phyloP scores from a whole-genome alignment of 148 eudicot species.

The Linanthus parryae region DNA sequence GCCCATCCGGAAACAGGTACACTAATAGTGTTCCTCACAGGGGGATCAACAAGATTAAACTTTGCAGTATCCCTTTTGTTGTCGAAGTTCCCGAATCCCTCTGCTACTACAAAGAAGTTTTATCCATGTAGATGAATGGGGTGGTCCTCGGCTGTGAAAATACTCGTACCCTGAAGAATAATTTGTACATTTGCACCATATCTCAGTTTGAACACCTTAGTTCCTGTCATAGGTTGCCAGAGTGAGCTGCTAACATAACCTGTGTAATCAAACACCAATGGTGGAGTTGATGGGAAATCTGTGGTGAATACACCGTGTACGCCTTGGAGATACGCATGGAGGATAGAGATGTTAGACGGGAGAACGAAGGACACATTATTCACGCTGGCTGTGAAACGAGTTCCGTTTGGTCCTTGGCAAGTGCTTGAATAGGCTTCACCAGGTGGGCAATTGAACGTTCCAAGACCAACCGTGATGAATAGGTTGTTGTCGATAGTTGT shows the following conservation, averaged over 20 bases:
- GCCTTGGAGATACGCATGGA: conserved; percentile 49
- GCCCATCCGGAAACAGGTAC: conserved; percentile 64
- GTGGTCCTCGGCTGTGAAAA: conserved; percentile 55
- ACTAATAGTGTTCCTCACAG: conserved; percentile 46
- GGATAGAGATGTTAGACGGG: conserved; percentile 41
- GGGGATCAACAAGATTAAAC: conserved; percentile 57
- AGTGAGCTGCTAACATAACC: conserved; percentile 63
- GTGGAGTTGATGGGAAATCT: conserved; percentile 64
- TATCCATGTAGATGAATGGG: conserved; percentile 82
- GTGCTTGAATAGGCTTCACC: conserved; percentile 12
- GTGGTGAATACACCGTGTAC: conserved; percentile 56
- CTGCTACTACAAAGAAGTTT: conserved; percentile 59
- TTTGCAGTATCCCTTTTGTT: conserved; percentile 27
- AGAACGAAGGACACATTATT: conserved; percentile 62
- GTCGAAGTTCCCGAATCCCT: conserved; percentile 50
- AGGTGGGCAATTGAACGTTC: conserved; percentile 18
- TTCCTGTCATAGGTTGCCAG: conserved; percentile 52
- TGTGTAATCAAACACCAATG: conserved; percentile 57
- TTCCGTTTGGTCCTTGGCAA: conserved; percentile 15
- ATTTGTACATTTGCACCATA: conserved; percentile 57
- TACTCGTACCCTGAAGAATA: conserved; percentile 54
- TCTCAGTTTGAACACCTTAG: conserved; percentile 60
- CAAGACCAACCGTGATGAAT: conserved; percentile 24
- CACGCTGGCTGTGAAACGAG: conserved; percentile 32
- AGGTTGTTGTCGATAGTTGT: conserved; percentile 18